Base-by-base conservation (phyloP, 768 basidiomycete genomes). In the Boletus pseudo-olivaceus region DNA sequence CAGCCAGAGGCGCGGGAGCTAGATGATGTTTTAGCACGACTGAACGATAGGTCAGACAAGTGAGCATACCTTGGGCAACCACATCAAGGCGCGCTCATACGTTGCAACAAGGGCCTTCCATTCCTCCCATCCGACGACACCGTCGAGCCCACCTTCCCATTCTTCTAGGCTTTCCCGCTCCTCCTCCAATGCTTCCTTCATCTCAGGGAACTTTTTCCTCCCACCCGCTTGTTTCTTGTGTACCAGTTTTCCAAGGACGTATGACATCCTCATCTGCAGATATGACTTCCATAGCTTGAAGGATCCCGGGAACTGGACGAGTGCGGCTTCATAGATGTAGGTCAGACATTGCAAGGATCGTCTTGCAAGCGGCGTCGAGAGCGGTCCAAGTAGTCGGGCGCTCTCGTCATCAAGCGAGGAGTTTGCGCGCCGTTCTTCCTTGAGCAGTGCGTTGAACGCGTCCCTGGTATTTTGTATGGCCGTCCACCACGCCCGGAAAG, bases 261-360 rank as follows among this genome's bases (percentile, higher is more conserved):
- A 97, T 1, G 80, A 78, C 79, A 90, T 86, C 45, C 97, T 82
- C 73, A 87, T 83, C 47, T 78, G 79, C 40, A 98, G 77, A 71
- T 99, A 99, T 0, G 90, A 82, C 67, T 93, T 94, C 97, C 97
- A 98, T 49, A 98, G 74, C 70, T 97, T 94, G 83, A 93, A 98
- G 2, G 88, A 91, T 11, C 81, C 83, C 1, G 95, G 88, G 64
- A 98, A 97, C 58, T 94, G 82, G 4, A 73, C 79, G 23, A 99
- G 80, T 0, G 96, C 96, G 19, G 91, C 78, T 72, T 99, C 97
- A 67, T 97, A 98, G n/a, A 97, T 80, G 70, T 90, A 94, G 3
- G 88, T 88, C 32, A 96, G 75, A 45, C 87, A 84, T 62, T 97
- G 93, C 7, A 98, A 75, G 27, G 85, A 85, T 41, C 84, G 78